Conservation (phyloP, 805 yeast species). For the Maudiozyma saulgeensis region DNA sequence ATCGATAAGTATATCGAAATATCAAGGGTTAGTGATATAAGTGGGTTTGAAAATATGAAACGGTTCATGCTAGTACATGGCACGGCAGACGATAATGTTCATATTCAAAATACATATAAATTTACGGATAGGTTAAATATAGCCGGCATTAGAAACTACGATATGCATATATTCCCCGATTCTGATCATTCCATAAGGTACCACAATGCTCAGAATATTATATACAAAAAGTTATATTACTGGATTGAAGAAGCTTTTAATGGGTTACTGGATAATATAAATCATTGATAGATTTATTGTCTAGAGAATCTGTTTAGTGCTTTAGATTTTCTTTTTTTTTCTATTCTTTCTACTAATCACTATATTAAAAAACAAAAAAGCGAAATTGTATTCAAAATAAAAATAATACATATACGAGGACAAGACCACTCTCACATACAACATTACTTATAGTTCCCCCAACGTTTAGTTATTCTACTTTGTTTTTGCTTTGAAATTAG, state of each 20-base stretch:
- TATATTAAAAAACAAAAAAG: too few species aligned
- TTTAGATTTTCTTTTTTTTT: background rate
- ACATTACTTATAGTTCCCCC: too few species aligned
- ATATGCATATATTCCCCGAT: conserved; percentile 84
- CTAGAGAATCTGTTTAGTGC: background rate
- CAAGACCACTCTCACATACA: too few species aligned
- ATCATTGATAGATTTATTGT: background rate
- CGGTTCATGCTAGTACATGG: conserved; percentile 71
- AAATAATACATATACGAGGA: too few species aligned
- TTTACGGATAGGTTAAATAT: conserved; percentile 51
- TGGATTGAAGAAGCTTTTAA: conserved; percentile 61
- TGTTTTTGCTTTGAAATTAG: too few species aligned
- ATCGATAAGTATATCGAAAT: conserved; percentile 38
- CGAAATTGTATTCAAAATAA: too few species aligned
- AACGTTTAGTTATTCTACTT: too few species aligned
- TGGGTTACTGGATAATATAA: conserved; percentile 25
- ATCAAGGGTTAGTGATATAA: conserved; percentile 35
- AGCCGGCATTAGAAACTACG: conserved; percentile 58
- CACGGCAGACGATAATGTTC: conserved; percentile 79
- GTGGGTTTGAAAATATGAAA: conserved; percentile 37
- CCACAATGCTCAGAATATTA: conserved; percentile 70
- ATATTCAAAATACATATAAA: conserved; percentile 57
- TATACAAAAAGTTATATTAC: conserved; percentile 55
- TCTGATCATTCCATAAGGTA: conserved; percentile 74
- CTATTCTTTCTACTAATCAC: too few species aligned